A percentile compares a stretch with the other conserved stretches of the same genome.
These are phyloP conservation scores for Cucumis melo DNA, from an alignment of 306 rosid species.

Conservation along the genomic window DNA sequence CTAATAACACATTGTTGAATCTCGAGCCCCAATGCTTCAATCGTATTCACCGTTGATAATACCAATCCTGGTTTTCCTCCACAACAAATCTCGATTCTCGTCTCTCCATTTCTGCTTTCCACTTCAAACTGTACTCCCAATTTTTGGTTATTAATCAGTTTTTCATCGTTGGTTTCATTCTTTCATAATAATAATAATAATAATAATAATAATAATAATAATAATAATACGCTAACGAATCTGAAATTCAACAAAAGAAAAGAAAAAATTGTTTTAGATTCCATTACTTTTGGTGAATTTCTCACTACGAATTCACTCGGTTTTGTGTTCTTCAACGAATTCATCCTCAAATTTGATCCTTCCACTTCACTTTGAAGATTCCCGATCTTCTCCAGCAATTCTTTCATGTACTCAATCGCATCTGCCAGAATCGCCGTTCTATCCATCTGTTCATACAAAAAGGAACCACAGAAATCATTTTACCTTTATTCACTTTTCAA, in stretches of 20 bases:
- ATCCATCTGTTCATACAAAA: slow-evolving; percentile 46
- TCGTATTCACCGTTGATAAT: slow-evolving; percentile 51
- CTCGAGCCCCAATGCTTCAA: slow-evolving; percentile 88
- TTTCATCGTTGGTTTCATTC: too few species aligned
- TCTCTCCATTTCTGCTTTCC: slow-evolving; percentile 46
- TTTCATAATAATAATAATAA: too few species aligned
- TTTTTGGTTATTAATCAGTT: not conserved
- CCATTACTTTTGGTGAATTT: slow-evolving; percentile 67
- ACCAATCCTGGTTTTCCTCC: slow-evolving; percentile 70
- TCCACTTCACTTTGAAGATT: slow-evolving; percentile 42
- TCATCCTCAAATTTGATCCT: slow-evolving; percentile 21
- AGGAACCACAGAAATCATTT: not conserved
- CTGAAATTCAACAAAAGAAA: not conserved
- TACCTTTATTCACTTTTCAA: too few species aligned
- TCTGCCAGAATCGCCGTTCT: slow-evolving; percentile 94
- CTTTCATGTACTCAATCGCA: slow-evolving; percentile 91
- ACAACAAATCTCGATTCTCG: slow-evolving; percentile 65
- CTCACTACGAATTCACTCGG: slow-evolving; percentile 54
- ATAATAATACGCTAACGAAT: too few species aligned
- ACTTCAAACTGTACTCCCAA: slow-evolving; percentile 54
- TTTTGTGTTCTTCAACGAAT: slow-evolving; percentile 40
- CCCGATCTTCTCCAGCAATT: slow-evolving; percentile 63
- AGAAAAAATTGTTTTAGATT: not conserved
- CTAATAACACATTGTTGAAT: slow-evolving; percentile 88
- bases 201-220: too few species aligned